These are phyloP conservation scores for Kluyveromyces dobzhanskii DNA, from an alignment of 805 yeast genomes.

Conservation along the genomic window DNA sequence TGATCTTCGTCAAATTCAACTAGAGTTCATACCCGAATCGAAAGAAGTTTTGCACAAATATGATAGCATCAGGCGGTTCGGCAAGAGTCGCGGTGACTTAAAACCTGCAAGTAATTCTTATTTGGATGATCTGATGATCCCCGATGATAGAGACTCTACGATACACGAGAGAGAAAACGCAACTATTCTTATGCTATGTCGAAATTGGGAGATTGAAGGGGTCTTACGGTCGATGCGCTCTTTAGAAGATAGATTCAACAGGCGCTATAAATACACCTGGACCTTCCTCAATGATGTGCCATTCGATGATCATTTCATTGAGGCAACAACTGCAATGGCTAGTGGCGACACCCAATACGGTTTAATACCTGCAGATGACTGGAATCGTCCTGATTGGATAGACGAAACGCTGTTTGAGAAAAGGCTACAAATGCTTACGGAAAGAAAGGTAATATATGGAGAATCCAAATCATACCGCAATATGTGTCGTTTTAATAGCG, in stretches of 20 bases:
- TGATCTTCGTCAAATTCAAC: not conserved
- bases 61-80: slow-evolving; percentile 9
- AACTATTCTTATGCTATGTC: slow-evolving; percentile 75
- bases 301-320: slow-evolving; percentile 54
- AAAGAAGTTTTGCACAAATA: slow-evolving; percentile 11
- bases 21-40: slow-evolving; percentile 10
- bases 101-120: slow-evolving; percentile 25
- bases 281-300: slow-evolving; percentile 70
- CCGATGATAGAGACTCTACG: not conserved
- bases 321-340: slow-evolving; percentile 52
- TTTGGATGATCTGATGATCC: slow-evolving; percentile 11
- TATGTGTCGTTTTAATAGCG: slow-evolving; percentile 94
- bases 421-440: slow-evolving; percentile 36
- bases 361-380: slow-evolving; percentile 54
- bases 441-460: slow-evolving; percentile 53
- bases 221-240: slow-evolving; percentile 72
- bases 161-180: slow-evolving; percentile 44
- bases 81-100: slow-evolving; percentile 6
- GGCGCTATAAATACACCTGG: slow-evolving; percentile 63
- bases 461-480: slow-evolving; percentile 65
- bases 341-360: slow-evolving; percentile 61
- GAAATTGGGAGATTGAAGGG: slow-evolving; percentile 70
- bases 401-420: slow-evolving; percentile 47
- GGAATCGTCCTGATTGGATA: slow-evolving; percentile 71
- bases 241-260: slow-evolving; percentile 67